Conservation (phyloP, 352 stramenopile genomes). For the Phytophthora syringae region DNA sequence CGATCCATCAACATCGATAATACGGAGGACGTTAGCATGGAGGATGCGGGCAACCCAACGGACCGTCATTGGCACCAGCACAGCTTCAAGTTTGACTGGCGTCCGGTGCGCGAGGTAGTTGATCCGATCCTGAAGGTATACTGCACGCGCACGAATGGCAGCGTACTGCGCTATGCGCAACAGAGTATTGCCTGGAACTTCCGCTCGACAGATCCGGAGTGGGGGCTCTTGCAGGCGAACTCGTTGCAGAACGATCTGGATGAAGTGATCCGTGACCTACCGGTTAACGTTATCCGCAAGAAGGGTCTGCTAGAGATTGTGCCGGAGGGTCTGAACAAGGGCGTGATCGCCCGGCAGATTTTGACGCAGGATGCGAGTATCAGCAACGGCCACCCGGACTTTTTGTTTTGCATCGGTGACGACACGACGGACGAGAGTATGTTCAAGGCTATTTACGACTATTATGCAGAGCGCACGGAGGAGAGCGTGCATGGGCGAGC, state of each 20-base stretch:
- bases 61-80: constrained; percentile 81
- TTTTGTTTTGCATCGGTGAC: constrained; percentile 97
- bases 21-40: constrained; percentile 41
- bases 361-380: constrained; percentile 86
- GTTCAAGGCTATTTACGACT: constrained; percentile 95
- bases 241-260: constrained; percentile 90
- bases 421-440: constrained; percentile 98
- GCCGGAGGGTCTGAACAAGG: constrained; percentile 96
- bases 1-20: constrained; percentile 58
- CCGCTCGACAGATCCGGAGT: constrained; percentile 97
- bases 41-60: constrained; percentile 23
- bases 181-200: constrained; percentile 98
- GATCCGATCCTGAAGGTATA: constrained; percentile 96
- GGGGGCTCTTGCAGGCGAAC: constrained; percentile 95
- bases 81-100: constrained; percentile 91
- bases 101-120: constrained; percentile 90
- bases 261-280: constrained; percentile 75
- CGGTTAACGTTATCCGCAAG: constrained; percentile 83
- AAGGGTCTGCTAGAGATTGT: constrained; percentile 97
- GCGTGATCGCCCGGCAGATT: constrained; percentile 95
- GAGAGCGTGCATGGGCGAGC: constrained; percentile 74
- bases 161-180: constrained; percentile 92
- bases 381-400: constrained; percentile 91
- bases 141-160: constrained; percentile 96
- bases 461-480: constrained; percentile 88